phyloP scores from a whole-genome alignment of 2,329 filamentous ascomycete genomes.

The Huntiella omanensis region DNA sequence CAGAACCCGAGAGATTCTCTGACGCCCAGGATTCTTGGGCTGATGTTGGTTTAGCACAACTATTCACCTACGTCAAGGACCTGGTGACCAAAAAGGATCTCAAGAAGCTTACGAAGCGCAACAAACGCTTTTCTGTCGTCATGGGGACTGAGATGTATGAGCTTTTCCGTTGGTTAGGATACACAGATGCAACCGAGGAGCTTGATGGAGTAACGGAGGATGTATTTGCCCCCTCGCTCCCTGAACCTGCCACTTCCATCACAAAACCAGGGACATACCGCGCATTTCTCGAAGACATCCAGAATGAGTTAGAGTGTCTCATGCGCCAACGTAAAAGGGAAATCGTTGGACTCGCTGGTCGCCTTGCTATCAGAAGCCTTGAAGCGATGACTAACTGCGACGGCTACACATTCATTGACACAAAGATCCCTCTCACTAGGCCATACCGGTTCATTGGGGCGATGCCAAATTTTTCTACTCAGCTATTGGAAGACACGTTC shows the following conservation, averaged over 20 bases:
- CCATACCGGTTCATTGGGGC: constrained; percentile 18
- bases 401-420: constrained; percentile 17
- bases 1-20: constrained; percentile 30
- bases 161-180: constrained; percentile 31
- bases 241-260: constrained; percentile 12
- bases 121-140: constrained; percentile 35
- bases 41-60: constrained; percentile 23
- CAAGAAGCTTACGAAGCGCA: constrained; percentile 33
- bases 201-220: constrained; percentile 23
- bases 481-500: constrained; percentile 11
- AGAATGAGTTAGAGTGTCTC: constrained; percentile 28
- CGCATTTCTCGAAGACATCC: constrained; percentile 30
- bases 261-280: constrained; percentile 24
- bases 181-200: constrained; percentile 22
- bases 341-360: constrained; percentile 15
- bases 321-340: constrained; percentile 13
- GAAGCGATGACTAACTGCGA: constrained; percentile 16
- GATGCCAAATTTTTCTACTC: constrained; percentile 16
- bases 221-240: constrained; percentile 20
- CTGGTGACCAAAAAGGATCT: constrained; percentile 22
- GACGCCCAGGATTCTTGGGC: constrained; percentile 24
- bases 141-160: constrained; percentile 31
- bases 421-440: constrained; percentile 6
- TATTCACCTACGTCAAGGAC: constrained; percentile 34
- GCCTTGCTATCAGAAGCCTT: constrained; percentile 15